These are phyloP conservation scores for Podaxis sp. DNA, from an alignment of 768 basidiomycete genomes.

Conservation along the genomic window DNA sequence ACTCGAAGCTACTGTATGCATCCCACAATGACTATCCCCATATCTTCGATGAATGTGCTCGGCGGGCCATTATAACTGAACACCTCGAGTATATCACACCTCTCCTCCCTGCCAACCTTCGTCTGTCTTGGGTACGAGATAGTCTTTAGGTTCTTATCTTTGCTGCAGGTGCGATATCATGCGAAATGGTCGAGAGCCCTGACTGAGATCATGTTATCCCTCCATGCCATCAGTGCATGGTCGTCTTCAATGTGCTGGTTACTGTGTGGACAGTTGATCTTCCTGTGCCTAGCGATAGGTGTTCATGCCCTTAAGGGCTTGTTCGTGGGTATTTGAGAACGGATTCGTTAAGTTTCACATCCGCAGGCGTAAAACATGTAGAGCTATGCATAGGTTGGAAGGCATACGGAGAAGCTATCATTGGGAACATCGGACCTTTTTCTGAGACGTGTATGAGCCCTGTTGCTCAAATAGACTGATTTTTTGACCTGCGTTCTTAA, in stretches of 20 bases:
- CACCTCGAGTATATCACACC: not conserved
- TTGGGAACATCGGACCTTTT: not conserved
- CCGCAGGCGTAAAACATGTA: not conserved
- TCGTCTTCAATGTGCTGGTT: not conserved
- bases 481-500: too few relatives aligned
- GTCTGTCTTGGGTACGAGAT: slow-evolving; percentile 1
- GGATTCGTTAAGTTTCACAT: not conserved
- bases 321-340: not conserved
- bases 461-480: too few relatives aligned
- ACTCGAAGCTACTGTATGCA: slow-evolving; percentile 5
- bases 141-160: not conserved
- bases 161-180: slow-evolving; percentile 3
- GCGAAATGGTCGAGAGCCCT: slow-evolving; percentile 5
- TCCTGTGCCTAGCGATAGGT: not conserved
- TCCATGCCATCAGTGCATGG: not conserved
- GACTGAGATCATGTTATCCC: not conserved
- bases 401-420: not conserved
- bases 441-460: not conserved
- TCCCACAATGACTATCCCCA: slow-evolving; percentile 5
- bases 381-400: not conserved
- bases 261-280: not conserved
- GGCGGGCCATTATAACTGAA: not conserved
- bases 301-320: not conserved
- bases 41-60: slow-evolving; percentile 6
- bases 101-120: slow-evolving; percentile 1